Evolutionary conservation across 225 moss, liverwort and hornwort species (phyloP), one percentile per base, ranked within the genome.

Genomic region (Straminergon stramineum): DNA sequence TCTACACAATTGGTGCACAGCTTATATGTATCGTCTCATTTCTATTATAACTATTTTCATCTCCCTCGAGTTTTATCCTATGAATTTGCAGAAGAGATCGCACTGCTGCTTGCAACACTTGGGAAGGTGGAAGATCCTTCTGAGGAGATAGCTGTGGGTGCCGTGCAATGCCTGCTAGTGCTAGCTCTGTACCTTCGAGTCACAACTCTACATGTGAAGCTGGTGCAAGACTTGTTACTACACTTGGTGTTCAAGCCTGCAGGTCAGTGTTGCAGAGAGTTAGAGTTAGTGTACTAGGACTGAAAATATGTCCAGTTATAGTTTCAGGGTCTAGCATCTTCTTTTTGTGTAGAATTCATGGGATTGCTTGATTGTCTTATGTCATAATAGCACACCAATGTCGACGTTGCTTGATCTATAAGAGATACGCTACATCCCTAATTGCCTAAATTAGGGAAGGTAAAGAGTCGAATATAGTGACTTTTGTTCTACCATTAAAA

Each of bases 211-310:
- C 83, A 64, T 57, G 90, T 85, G 79, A 90, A 90, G 75, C 74
- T 87, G 57, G 62, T 91, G 61, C 92, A 89, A 89, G 90, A 92
- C 87, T 67, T 92, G 85, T 88, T 94, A 75, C 90, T 88, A 37
- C 90, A 92, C 89, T 89, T 92, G 74, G 91, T 89, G 32, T 81
- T 85, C 67, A 92, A 92, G 85, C 88, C 91, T 91, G 90, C 94
- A 93, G 94, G 94, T 94, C 70, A 91, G 92, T 87, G 32, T 82
- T 79, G 85, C 20, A 68, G 64, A 68, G 85, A 76, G 64, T 83
- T 35, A 1, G 83, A 37, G 62, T 65, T 76, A 35, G 56, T 65
- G 52, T 34, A 48, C 58, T 37, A 56, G 70, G 37, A 81, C 75
- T 89, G 9, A 81, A 85, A 75, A 48, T 41, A 67, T 82, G 75